Evolutionary conservation across 257 asterid species (phyloP).

Genomic region (Nicotiana paniculata): DNA sequence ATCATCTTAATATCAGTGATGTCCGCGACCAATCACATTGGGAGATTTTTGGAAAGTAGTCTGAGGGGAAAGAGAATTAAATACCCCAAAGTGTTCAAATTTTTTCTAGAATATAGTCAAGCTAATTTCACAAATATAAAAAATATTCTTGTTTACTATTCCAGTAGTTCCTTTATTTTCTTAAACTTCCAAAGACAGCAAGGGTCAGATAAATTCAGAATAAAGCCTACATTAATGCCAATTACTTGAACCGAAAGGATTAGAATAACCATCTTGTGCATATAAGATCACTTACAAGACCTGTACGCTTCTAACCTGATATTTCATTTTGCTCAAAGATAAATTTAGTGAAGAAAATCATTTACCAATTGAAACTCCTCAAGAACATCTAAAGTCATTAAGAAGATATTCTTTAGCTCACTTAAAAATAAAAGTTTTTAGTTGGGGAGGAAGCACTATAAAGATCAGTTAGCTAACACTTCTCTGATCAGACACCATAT

Average conservation of each 20-base stretch:
- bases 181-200: neutral
- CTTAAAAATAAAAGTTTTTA: neutral
- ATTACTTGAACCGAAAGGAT: neutral
- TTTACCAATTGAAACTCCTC: neutral
- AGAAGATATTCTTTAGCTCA: neutral
- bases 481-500: neutral
- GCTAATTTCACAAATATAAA: neutral
- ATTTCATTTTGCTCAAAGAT: neutral
- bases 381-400: neutral
- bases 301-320: neutral
- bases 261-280: neutral
- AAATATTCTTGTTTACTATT: neutral
- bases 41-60: neutral
- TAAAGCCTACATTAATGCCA: neutral
- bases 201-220: neutral
- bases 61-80: neutral
- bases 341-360: neutral
- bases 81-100: neutral
- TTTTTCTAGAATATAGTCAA: neutral
- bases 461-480: neutral
- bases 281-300: neutral
- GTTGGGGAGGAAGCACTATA: neutral
- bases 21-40: neutral
- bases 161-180: neutral
- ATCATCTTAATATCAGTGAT: neutral